Base-by-base conservation (phyloP, 257 asterid genomes). In the Orobanche coerulescens region DNA sequence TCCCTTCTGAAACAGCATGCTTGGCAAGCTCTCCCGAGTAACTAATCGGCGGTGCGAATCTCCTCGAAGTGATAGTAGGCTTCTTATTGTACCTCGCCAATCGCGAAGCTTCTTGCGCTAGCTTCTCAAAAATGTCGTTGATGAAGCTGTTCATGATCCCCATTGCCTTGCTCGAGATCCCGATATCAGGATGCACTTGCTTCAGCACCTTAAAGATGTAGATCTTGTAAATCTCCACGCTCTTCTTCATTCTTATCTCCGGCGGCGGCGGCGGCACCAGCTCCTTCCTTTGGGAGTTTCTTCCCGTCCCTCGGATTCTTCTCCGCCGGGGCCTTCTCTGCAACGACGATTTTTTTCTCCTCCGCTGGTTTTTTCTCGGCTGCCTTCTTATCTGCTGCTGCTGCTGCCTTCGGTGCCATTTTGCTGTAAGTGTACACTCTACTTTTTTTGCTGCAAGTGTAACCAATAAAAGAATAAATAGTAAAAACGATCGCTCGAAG, bases 121-220 rank as follows among this genome's bases (percentile, higher is more conserved):
- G 64, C 69, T 82, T 82, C 84, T 82, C 90, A 43, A 82, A 82
- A 6, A 79, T 68, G 57, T 67, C 68, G 46, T 69, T 69, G 47
- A 69, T 69, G 60, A 69, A 62, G 60, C 65, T 53, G 76, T 82
- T 82, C 90, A 80, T 82, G 34, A 82, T 82, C 4, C 90, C 90
- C 90, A 82, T 82, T 4, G 86, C 86, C 78, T 82, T 82, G 78
- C 86, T 79, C 1, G 88, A 81, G 40, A 84, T 66, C 0, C 91
- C 91, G 7, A 83, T 78, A 6, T 83, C 90, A 0, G 87, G 91
- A 11, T 83, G 91, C 0, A 83, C 90, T 26, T 83, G 90, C 18
- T 83, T 83, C 49, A 80, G 72, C 15, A 83, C 91, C 81, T 83
- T 84, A 68, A 81, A 84, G 60, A 84, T 84, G 69, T 84, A 84